Percentiles rank a stretch among this genome's conserved stretches.
These are phyloP conservation scores for Cryptococcus sp. DNA, from an alignment of 1,284 basidiomycete species.

Conservation along the genomic window DNA sequence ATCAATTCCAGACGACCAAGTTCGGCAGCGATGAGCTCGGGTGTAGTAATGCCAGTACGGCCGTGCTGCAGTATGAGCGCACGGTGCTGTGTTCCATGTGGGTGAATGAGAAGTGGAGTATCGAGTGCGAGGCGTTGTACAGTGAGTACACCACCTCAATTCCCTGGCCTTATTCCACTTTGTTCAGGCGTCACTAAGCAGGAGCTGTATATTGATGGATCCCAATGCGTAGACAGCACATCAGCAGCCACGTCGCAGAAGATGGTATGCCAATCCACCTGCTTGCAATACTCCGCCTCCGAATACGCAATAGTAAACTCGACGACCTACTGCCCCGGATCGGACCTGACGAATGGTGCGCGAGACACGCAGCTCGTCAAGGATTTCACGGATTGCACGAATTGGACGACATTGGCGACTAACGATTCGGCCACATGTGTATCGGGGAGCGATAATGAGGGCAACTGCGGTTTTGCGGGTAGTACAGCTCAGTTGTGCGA, in stretches of 20 bases:
- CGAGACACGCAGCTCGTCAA: slow-evolving; percentile 45
- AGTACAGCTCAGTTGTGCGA: slow-evolving; percentile 51
- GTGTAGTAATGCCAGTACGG: slow-evolving; percentile 37
- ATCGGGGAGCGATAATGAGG: slow-evolving; percentile 44
- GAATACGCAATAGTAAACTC: slow-evolving; percentile 32
- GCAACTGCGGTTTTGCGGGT: slow-evolving; percentile 55
- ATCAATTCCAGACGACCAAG: slow-evolving; percentile 44
- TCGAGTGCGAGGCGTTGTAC: slow-evolving; percentile 31
- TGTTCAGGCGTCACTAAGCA: neutral
- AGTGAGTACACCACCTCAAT: slow-evolving; percentile 29
- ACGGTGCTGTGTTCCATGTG: slow-evolving; percentile 49
- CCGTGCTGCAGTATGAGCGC: slow-evolving; percentile 40
- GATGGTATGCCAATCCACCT: slow-evolving; percentile 49
- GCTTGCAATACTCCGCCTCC: slow-evolving; percentile 40
- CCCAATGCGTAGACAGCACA: slow-evolving; percentile 23
- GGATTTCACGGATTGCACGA: slow-evolving; percentile 51
- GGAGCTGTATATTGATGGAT: neutral
- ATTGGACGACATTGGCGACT: slow-evolving; percentile 52
- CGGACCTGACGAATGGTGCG: slow-evolving; percentile 35
- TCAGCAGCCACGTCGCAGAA: slow-evolving; percentile 35
- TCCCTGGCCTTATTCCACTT: neutral
- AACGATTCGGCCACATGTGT: slow-evolving; percentile 52
- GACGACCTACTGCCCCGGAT: slow-evolving; percentile 34
- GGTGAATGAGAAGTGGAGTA: slow-evolving; percentile 38
- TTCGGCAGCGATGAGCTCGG: slow-evolving; percentile 40